A percentile compares a stretch with the other conserved stretches of the same genome.
These are phyloP conservation scores for Corynascus novoguineensis DNA, from an alignment of 495 filamentous ascomycete species.

Conservation along the genomic window DNA sequence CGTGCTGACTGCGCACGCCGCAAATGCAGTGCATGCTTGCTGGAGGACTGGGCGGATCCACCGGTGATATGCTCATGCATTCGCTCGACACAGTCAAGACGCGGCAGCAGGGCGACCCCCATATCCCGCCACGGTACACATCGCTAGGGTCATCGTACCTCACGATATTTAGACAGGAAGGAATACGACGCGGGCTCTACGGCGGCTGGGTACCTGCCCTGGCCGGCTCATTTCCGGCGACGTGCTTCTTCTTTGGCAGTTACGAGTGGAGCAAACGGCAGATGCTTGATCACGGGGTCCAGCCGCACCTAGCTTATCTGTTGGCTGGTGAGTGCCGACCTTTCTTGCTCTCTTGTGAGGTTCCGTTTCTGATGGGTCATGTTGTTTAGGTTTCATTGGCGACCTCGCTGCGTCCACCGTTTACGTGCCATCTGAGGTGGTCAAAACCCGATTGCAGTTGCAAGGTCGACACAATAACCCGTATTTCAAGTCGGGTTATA, in stretches of 20 bases:
- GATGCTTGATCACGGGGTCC: slow-evolving; percentile 77
- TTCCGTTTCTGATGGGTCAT: slow-evolving; percentile 21
- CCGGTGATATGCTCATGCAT: slow-evolving; percentile 97
- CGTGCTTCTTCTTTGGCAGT: slow-evolving; percentile 88
- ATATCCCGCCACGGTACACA: slow-evolving; percentile 83
- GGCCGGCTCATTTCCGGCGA: slow-evolving; percentile 88
- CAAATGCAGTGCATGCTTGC: slow-evolving; percentile 79
- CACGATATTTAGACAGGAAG: slow-evolving; percentile 90
- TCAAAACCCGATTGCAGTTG: slow-evolving; percentile 91
- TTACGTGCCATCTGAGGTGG: slow-evolving; percentile 93
- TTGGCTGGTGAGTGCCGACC: slow-evolving; percentile 56
- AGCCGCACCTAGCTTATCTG: slow-evolving; percentile 76
- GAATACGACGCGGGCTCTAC: slow-evolving; percentile 82
- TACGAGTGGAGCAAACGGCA: slow-evolving; percentile 92
- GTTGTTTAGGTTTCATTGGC: slow-evolving; percentile 67
- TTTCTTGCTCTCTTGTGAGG: not conserved
- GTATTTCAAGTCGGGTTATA: slow-evolving; percentile 85
- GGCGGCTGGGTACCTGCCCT: slow-evolving; percentile 86
- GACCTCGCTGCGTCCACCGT: slow-evolving; percentile 87
- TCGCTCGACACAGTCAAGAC: slow-evolving; percentile 98
- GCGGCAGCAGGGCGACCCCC: slow-evolving; percentile 93
- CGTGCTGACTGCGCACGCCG: slow-evolving; percentile 18
- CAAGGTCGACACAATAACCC: slow-evolving; percentile 96
- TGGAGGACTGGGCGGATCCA: slow-evolving; percentile 82
- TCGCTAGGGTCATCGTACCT: slow-evolving; percentile 83